Evolutionary conservation across 768 basidiomycete genomes (phyloP).

Genomic region (Crucibulum laeve): DNA sequence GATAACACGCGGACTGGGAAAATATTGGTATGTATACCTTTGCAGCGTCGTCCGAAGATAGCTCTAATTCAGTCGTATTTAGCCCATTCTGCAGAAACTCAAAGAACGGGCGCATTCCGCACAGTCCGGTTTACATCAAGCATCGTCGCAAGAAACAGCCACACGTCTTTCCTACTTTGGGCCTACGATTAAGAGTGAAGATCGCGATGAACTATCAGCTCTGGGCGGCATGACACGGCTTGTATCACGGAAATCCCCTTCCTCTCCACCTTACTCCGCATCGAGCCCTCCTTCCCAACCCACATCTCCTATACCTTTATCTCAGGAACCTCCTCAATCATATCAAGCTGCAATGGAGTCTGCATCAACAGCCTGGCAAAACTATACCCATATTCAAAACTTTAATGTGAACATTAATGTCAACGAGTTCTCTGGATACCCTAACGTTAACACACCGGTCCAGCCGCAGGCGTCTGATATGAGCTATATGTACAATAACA

Average conservation of each 20-base stretch:
- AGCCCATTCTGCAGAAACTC: conserved; percentile 63
- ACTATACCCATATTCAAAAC: conserved; percentile 27
- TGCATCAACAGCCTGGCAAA: conserved; percentile 22
- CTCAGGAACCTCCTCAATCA: conserved; percentile 11
- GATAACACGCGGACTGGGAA: conserved; percentile 51
- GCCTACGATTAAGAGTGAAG: conserved; percentile 51
- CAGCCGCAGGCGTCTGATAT: conserved; percentile 14
- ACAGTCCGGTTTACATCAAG: conserved; percentile 22
- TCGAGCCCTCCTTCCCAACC: conserved; percentile 41
- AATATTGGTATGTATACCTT: conserved; percentile 41
- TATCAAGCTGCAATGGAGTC: conserved; percentile 11
- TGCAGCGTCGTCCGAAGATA: not conserved
- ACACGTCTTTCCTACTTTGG: conserved; percentile 30
- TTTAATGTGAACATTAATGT: conserved; percentile 29
- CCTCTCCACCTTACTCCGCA: conserved; percentile 39
- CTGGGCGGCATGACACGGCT: conserved; percentile 64
- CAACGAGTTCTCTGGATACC: conserved; percentile 11
- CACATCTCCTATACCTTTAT: conserved; percentile 36
- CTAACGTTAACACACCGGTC: not conserved
- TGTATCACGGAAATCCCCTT: conserved; percentile 45
- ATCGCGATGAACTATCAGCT: conserved; percentile 55
- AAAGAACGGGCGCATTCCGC: conserved; percentile 47
- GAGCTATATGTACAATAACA: conserved; percentile 11
- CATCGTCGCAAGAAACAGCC: conserved; percentile 13
- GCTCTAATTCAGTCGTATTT: conserved; percentile 2